phyloP scores from a whole-genome alignment of 805 yeast genomes.

The Barnettozyma botsteinii region DNA sequence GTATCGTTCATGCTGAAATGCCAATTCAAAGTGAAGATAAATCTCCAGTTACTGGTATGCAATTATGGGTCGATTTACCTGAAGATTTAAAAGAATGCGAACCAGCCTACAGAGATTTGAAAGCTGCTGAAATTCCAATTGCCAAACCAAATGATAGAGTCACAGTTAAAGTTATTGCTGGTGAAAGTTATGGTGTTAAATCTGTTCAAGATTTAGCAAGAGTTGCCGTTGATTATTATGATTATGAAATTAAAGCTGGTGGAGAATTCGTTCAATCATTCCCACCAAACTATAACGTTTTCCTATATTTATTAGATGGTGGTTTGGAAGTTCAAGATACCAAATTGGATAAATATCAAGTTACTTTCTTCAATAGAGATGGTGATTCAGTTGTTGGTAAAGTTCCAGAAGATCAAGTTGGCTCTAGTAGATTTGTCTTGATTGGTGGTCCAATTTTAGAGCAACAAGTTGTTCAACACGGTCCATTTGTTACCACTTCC shows the following conservation, averaged over 20 bases:
- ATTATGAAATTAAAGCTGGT: conserved; percentile 58
- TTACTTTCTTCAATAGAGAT: conserved; percentile 61
- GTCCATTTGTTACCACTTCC: conserved; percentile 82
- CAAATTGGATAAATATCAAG: conserved; percentile 38
- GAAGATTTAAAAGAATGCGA: conserved; percentile 50
- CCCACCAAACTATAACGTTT: conserved; percentile 57
- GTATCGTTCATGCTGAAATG: conserved; percentile 82
- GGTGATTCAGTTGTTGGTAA: conserved; percentile 58
- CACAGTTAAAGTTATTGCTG: conserved; percentile 67
- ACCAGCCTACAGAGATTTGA: conserved; percentile 77
- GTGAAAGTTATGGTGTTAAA: conserved; percentile 69
- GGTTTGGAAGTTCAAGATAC: conserved; percentile 42
- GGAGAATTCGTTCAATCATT: conserved; percentile 56
- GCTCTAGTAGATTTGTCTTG: conserved; percentile 57
- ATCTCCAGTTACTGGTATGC: conserved; percentile 61
- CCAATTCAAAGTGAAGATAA: conserved; percentile 52
- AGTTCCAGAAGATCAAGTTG: conserved; percentile 36
- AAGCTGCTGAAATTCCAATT: conserved; percentile 63
- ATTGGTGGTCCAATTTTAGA: conserved; percentile 70
- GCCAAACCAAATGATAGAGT: conserved; percentile 61
- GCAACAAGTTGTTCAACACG: conserved; percentile 79
- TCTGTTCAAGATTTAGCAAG: conserved; percentile 71
- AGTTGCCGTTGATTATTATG: conserved; percentile 74
- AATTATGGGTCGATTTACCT: conserved; percentile 86
- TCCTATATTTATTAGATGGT: conserved; percentile 65